These are phyloP conservation scores for Penicillium canariense DNA, from an alignment of 495 filamentous ascomycete genomes.

Conservation along the genomic window DNA sequence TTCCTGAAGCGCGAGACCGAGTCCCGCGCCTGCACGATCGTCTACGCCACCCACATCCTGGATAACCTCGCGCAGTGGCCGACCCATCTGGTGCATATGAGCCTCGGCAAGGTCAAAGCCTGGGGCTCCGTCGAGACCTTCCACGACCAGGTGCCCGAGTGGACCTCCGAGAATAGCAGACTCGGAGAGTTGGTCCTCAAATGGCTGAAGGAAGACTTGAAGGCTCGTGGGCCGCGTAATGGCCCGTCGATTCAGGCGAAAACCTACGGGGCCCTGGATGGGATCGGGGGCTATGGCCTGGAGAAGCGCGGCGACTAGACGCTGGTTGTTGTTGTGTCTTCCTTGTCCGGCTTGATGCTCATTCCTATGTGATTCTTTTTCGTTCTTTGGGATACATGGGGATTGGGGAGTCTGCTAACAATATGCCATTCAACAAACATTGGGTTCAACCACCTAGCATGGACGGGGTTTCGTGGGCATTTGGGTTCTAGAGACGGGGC, in stretches of 20 bases:
- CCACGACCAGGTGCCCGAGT: conserved; percentile 38
- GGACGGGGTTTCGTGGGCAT: conserved; percentile 23
- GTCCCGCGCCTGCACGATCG: conserved; percentile 76
- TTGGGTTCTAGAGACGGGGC: conserved; percentile 14
- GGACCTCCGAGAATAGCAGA: conserved; percentile 60
- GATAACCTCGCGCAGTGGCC: conserved; percentile 93
- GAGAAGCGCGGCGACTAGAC: conserved; percentile 53
- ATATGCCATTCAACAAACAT: conserved; percentile 34
- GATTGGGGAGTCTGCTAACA: conserved; percentile 11
- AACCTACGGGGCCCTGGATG: conserved; percentile 63
- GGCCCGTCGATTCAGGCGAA: conserved; percentile 60
- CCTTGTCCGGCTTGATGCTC: background rate
- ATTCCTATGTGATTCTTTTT: conserved; percentile 2
- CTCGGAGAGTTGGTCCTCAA: conserved; percentile 80
- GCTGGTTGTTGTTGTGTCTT: background rate
- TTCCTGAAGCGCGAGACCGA: conserved; percentile 89
- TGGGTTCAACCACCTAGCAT: conserved; percentile 33
- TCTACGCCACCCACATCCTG: conserved; percentile 96
- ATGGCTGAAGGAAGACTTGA: conserved; percentile 84
- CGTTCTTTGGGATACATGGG: conserved; percentile 1
- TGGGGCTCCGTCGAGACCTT: conserved; percentile 69
- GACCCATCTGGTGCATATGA: conserved; percentile 93
- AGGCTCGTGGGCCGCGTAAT: conserved; percentile 74
- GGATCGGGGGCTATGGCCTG: conserved; percentile 77
- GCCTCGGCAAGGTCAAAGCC: conserved; percentile 77